Evolutionary conservation across 257 asterid genomes (phyloP), one percentile per base, ranked within the genome.

Genomic region (Lycium ferocissimum): DNA sequence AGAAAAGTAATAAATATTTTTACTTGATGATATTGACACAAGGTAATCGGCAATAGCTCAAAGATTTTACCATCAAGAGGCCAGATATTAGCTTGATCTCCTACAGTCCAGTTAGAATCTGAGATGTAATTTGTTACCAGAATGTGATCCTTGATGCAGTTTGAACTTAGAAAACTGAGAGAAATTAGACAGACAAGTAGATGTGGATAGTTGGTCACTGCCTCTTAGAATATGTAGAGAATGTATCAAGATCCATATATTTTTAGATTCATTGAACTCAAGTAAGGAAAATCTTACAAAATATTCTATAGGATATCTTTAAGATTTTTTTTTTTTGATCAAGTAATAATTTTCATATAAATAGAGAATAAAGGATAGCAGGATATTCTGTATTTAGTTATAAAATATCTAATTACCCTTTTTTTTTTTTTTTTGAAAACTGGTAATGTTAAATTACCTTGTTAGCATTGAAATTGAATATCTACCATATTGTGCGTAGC

Each of bases 201-300:
- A 73, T 73, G 59, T 20, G 38, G 59, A 45, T 12, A 20, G 80
- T 73, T 73, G 59, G 59, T 73, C 59, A 73, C 38, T 45, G 80
- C 80, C 80, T 73, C 38, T 12, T 73, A 73, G 59, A 73, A 73
- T 73, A 45, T 73, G 38, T 47, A 73, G 37, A 45, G n/a, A 45
- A 45, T 10, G 17, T 73, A 11, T 47, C 37, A 37, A 67, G 75
- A 67, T 37, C 49, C 75, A 37, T 3, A 14, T 14, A 67, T 14
- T 18, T 37, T 7, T 6, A 67, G 37, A 67, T 7, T 37, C 75
- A 35, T 67, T 35, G 47, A 33, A 67, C 13, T 37, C 6, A 2
- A 67, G 76, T 40, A 40, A 40, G 45, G 45, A 20, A 67, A 67
- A 37, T 37, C 49, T 35, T 37, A 37, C 51, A 14, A 35, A 37